phyloP scores from a whole-genome alignment of 768 basidiomycete genomes.

The Kondoa malvinella region DNA sequence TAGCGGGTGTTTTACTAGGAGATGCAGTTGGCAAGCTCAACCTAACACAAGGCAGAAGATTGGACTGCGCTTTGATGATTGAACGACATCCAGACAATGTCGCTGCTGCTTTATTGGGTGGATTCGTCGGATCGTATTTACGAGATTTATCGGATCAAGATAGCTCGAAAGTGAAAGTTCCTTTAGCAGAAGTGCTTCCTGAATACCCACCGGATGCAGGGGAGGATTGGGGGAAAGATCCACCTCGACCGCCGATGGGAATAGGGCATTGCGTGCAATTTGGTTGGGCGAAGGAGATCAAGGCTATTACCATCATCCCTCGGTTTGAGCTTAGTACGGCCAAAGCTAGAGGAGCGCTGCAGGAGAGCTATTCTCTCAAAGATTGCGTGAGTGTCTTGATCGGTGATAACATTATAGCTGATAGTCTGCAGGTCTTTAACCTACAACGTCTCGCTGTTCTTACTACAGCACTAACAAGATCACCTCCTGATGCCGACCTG shows the following conservation, averaged over 20 bases:
- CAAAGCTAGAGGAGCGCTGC: slow-evolving; percentile 77
- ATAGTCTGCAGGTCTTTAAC: slow-evolving; percentile 65
- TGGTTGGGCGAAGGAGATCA: slow-evolving; percentile 64
- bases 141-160: slow-evolving; percentile 70
- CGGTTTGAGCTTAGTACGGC: slow-evolving; percentile 92
- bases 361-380: slow-evolving; percentile 62
- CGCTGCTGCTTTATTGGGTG: slow-evolving; percentile 87
- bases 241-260: slow-evolving; percentile 68
- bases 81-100: slow-evolving; percentile 99
- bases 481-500: slow-evolving; percentile 83
- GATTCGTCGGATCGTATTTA: slow-evolving; percentile 91
- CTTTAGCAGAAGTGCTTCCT: slow-evolving; percentile 84
- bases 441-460: slow-evolving; percentile 88
- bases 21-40: slow-evolving; percentile 59
- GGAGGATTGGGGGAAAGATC: slow-evolving; percentile 73
- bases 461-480: slow-evolving; percentile 75
- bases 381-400: slow-evolving; percentile 52
- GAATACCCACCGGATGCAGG: slow-evolving; percentile 79
- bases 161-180: slow-evolving; percentile 68
- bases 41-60: slow-evolving; percentile 52
- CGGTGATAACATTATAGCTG: not conserved
- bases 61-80: slow-evolving; percentile 97
- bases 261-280: slow-evolving; percentile 92
- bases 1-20: slow-evolving; percentile 84
- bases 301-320: slow-evolving; percentile 85